Evolutionary conservation across 2,329 filamentous ascomycete genomes (phyloP).

Genomic region (Talaromyces sp.): DNA sequence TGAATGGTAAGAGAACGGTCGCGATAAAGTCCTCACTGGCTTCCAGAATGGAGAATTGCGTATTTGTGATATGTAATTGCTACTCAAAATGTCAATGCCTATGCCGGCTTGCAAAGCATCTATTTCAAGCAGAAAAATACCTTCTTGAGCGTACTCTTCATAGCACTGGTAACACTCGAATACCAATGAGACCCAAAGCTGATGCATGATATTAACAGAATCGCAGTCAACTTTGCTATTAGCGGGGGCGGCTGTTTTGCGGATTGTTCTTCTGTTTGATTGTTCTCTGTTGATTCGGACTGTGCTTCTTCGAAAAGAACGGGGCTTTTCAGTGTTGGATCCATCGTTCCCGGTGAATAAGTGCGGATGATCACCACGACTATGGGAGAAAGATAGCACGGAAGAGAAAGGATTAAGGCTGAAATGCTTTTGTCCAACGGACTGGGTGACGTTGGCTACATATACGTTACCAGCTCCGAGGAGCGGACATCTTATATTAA

Average conservation of each 20-base stretch:
- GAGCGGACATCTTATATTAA: background rate
- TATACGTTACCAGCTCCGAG: background rate
- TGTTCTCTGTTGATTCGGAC: background rate
- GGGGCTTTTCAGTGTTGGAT: background rate
- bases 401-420: background rate
- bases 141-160: conserved; percentile 60
- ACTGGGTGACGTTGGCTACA: background rate
- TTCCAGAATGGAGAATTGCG: conserved; percentile 55
- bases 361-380: background rate
- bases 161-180: conserved; percentile 55
- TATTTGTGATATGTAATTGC: conserved; percentile 56
- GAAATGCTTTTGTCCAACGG: too few species aligned
- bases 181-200: conserved; percentile 59
- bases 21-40: conserved; percentile 60
- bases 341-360: background rate
- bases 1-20: conserved; percentile 51
- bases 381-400: background rate
- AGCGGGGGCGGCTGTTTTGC: background rate
- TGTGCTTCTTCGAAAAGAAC: background rate
- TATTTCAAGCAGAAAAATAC: conserved; percentile 19
- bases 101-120: background rate
- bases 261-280: background rate
- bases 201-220: conserved; percentile 44
- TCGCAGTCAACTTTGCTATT: conserved; percentile 36
- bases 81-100: conserved; percentile 4